phyloP scores from a whole-genome alignment of 2,329 filamentous ascomycete species.

The Talaromyces sp. region DNA sequence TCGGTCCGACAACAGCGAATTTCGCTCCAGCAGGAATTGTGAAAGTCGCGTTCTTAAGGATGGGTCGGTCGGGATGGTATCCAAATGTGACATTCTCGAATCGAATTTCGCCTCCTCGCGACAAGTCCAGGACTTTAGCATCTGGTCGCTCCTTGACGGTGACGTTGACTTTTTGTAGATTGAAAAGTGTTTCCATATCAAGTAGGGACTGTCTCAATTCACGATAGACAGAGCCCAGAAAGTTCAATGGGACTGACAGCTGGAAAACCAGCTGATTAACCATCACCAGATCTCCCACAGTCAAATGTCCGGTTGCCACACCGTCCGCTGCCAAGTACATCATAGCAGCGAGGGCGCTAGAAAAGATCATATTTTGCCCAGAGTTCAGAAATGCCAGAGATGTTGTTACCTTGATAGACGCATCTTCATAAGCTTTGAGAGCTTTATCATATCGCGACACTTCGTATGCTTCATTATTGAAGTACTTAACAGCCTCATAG shows the following conservation, averaged over 20 bases:
- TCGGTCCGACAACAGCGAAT: conserved; percentile 90
- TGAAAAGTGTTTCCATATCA: conserved; percentile 98
- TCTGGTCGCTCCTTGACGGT: conserved; percentile 72
- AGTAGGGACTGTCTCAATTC: conserved; percentile 90
- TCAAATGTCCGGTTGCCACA: conserved; percentile 74
- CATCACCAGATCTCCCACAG: conserved; percentile 95
- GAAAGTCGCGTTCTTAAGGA: conserved; percentile 76
- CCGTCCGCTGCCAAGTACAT: conserved; percentile 96
- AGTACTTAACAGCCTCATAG: conserved; percentile 98
- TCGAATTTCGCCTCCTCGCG: conserved; percentile 77
- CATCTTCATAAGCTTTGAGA: conserved; percentile 79
- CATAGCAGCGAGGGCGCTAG: conserved; percentile 87
- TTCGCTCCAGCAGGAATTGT: conserved; percentile 96
- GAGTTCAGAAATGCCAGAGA: conserved; percentile 89
- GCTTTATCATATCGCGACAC: conserved; percentile 86
- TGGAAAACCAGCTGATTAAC: conserved; percentile 99
- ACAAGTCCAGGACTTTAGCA: conserved; percentile 68
- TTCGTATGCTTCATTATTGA: conserved; percentile 97
- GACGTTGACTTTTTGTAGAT: conserved; percentile 92
- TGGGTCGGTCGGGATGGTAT: conserved; percentile 81
- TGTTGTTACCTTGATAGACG: conserved; percentile 94
- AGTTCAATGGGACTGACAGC: conserved; percentile 93
- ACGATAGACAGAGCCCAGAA: conserved; percentile 94
- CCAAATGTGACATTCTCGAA: conserved; percentile 96
- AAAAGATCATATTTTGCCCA: conserved; percentile 97